Evolutionary conservation across 352 stramenopile genomes (phyloP).

Genomic region (Pythium apleroticum): DNA sequence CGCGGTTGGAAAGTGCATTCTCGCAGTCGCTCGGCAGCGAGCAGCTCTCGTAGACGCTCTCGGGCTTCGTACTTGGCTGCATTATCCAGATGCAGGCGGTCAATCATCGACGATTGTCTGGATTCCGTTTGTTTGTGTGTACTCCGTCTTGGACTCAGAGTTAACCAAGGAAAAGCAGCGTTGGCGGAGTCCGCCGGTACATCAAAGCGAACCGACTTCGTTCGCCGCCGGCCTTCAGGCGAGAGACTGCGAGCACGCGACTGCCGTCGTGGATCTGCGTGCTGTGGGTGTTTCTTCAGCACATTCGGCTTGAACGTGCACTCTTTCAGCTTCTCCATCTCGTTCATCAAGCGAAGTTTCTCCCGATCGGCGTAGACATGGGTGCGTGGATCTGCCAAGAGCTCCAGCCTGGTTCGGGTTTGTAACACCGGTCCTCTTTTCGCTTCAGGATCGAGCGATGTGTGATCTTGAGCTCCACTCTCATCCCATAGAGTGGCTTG

Average conservation of each 20-base stretch:
- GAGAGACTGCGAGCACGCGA: constrained; percentile 1
- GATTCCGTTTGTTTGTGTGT: not conserved
- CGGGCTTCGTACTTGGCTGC: constrained; percentile 53
- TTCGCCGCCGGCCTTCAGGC: not conserved
- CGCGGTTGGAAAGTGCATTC: constrained; percentile 70
- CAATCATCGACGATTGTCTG: constrained; percentile 32
- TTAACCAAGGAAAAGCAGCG: constrained; percentile 56
- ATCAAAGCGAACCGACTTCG: constrained; percentile 16
- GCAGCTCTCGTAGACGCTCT: constrained; percentile 42
- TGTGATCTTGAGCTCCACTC: not conserved
- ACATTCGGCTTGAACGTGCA: constrained; percentile 63
- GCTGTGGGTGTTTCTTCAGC: not conserved
- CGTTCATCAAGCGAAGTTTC: constrained; percentile 51
- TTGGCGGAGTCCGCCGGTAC: not conserved
- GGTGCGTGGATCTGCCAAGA: constrained; percentile 52
- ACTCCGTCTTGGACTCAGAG: constrained; percentile 44
- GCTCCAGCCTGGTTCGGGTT: constrained; percentile 16
- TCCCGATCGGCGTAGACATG: constrained; percentile 60
- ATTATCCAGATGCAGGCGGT: constrained; percentile 67
- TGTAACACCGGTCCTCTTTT: not conserved
- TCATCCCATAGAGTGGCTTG: not conserved
- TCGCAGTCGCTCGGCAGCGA: constrained; percentile 49
- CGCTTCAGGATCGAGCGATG: not conserved
- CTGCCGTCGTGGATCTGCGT: not conserved
- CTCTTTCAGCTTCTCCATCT: constrained; percentile 61